Base-by-base conservation (phyloP, 108 stramenopile species). In the Chaetoceros tenuissimus region DNA sequence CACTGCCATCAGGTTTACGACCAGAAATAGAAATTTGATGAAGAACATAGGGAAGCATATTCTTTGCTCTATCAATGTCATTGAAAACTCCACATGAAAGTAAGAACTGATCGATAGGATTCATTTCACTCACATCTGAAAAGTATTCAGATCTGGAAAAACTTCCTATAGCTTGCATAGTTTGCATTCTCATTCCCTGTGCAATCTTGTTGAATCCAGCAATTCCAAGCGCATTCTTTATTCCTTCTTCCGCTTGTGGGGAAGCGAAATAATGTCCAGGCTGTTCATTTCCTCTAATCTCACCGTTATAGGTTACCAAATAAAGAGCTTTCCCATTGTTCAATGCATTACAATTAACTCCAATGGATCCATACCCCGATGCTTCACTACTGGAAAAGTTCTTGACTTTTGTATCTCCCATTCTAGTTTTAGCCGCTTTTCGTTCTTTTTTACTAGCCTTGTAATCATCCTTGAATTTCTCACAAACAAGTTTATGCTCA, bases 211-310 rank as follows among this genome's bases (percentile, higher is more conserved):
- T n/a, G n/a, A n/a, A n/a, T n/a, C n/a, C n/a, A n/a, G n/a, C n/a
- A n/a, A n/a, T n/a, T 57, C 56, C 56, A 1, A 57, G 16, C 40
- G 22, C 19, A 24, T 20, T 31, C 13, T 43, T 0, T 1, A 57
- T 43, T 13, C 3, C 17, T 20, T 57, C 8, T 57, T 23, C 22
- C 25, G 34, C 19, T 43, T 34, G 43, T 7, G 40, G 43, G 0
- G 56, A 40, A 19, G 56, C 56, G 45, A 57, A 57, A 20, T 43
- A 43, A 10, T 43, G 56, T 24, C 56, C 56, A 0, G 56, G 56
- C 45, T 57, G 18, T 57, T 57, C 56, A 21, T 43, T 0, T 24
- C 2, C 34, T 45, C 56, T 34, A 24, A 57, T 1, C 8, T 57
- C 56, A 2, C 56, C 56, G 10, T 16, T 43, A 25, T 43, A 43